Base-by-base conservation (phyloP, 2,329 filamentous ascomycete genomes). In the Trematosphaeria pertusa region DNA sequence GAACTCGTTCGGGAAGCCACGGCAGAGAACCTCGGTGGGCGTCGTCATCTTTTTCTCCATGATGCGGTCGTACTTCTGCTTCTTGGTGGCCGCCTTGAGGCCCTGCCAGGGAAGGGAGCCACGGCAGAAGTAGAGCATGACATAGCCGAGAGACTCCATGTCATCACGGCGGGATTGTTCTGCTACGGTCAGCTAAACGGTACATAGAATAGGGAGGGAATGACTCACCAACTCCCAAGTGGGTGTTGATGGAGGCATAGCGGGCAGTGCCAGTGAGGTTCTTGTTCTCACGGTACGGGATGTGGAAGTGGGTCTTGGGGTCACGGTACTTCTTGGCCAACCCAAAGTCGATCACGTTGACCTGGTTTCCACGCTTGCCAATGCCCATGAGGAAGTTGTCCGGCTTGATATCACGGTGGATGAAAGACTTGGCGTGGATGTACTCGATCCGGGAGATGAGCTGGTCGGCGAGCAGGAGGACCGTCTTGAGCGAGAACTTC, bases 1-100 rank as follows among this genome's bases (percentile, higher is more conserved):
- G 67, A 99, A 99, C 79, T 99, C 94, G 76, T 97, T 97, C 65
- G 94, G 94, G 82, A 99, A 97, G 61, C 94, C 94, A 74, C 93
- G 91, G 87, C 94, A 99, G 38, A 99, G 89, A 37, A 97, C 92
- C 78, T 99, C 93, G 64, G 93, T 97, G 7, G 94, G 92, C 3
- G 94, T 99, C 11, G 94, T 99, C 94, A 97, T 97, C 90, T 99
- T 99, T 87, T 99, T 99, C 84, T 99, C 94, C 93, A 97, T 97
- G 79, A 99, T 99, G 59, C 93, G 87, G 78, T 99, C 94, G 73
- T 99, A 97, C 82, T 99, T 99, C 81, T 97, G 93, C 87, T 97
- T 97, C 87, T 97, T 97, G 61, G 92, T 97, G 64, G 93, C 93
- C 79, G 93, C 93, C 85, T 97, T 97, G 44, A 97, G 83, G 46